Conservation (phyloP, 2,329 filamentous ascomycete genomes). For the Botryotinia calthae region DNA sequence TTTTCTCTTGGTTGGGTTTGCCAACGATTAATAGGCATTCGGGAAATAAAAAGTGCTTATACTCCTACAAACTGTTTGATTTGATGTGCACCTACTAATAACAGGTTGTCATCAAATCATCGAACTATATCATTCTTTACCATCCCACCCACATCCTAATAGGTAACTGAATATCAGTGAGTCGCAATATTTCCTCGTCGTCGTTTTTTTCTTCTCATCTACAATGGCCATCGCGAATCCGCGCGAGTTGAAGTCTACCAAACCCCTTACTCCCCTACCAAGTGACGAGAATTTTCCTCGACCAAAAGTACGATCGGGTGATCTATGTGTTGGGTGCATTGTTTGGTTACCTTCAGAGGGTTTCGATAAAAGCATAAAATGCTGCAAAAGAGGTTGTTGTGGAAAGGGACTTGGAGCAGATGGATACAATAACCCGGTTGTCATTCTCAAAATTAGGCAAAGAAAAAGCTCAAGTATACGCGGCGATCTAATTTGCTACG, state of each 20-base stretch:
- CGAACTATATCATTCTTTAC: neutral
- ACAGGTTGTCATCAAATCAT: neutral
- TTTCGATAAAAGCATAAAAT: conserved; percentile 17
- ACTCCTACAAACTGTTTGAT: neutral
- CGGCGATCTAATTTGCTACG: conserved; percentile 28
- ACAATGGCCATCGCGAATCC: conserved; percentile 1
- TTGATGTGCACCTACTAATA: conserved; percentile 1
- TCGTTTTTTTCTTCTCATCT: neutral
- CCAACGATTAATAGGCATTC: neutral
- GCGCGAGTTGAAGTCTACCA: neutral
- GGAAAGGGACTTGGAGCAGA: conserved; percentile 21
- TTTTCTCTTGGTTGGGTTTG: neutral
- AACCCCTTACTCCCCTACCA: neutral
- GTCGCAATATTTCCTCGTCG: neutral
- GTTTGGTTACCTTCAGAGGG: conserved; percentile 25
- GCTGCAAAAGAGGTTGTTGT: conserved; percentile 21
- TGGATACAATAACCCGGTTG: conserved; percentile 26
- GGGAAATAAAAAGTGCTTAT: conserved; percentile 2
- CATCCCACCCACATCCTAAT: neutral
- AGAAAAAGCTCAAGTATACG: conserved; percentile 18
- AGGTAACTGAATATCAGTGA: conserved; percentile 2
- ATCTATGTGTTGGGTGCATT: conserved; percentile 28
- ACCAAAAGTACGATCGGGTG: conserved; percentile 16
- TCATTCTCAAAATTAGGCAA: conserved; percentile 24
- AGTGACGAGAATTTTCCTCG: conserved; percentile 8